Evolutionary conservation across 2,329 filamentous ascomycete species (phyloP).

Genomic region (Harringtonia lauricola): DNA sequence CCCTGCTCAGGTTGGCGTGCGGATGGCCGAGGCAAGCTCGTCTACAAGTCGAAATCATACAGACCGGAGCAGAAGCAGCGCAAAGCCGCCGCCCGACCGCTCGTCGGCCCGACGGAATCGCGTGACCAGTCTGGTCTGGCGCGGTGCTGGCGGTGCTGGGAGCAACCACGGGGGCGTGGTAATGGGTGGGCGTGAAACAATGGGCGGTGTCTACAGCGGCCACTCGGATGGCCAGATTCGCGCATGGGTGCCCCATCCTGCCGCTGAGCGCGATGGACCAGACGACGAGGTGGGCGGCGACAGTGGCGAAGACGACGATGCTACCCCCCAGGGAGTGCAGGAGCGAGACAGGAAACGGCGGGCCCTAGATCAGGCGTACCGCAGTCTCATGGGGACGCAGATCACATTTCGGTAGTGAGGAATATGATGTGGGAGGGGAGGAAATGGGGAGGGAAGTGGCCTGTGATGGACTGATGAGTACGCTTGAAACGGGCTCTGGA

Average conservation of each 20-base stretch:
- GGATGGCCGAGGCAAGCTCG: slow-evolving; percentile 7
- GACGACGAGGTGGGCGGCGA: slow-evolving; percentile 31
- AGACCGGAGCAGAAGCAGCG: neutral
- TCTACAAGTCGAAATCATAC: no score
- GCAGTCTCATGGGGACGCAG: slow-evolving; percentile 60
- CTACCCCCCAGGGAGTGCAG: slow-evolving; percentile 30
- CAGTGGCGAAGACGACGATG: slow-evolving; percentile 24
- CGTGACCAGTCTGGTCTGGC: slow-evolving; percentile 68
- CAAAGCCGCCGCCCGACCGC: slow-evolving; percentile 12
- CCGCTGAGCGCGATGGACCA: slow-evolving; percentile 4
- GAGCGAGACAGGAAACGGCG: slow-evolving; percentile 60
- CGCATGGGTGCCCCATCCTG: slow-evolving; percentile 57
- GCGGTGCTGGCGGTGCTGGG: slow-evolving; percentile 47
- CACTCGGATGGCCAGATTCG: slow-evolving; percentile 78
- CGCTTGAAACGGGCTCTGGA: no score
- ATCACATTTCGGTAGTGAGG: slow-evolving; percentile 51
- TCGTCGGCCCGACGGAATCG: slow-evolving; percentile 45
- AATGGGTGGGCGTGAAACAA: slow-evolving; percentile 41
- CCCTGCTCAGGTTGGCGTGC: slow-evolving; percentile 35
- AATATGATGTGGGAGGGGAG: no score
- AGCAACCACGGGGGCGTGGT: slow-evolving; percentile 43
- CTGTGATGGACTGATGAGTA: no score
- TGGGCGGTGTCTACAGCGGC: slow-evolving; percentile 60
- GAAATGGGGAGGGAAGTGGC: no score
- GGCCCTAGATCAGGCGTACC: slow-evolving; percentile 69